Evolutionary conservation across 129 eudicot species (phyloP), one percentile per base, ranked within the genome.

Genomic region (Chrysanthemum makinoi): DNA sequence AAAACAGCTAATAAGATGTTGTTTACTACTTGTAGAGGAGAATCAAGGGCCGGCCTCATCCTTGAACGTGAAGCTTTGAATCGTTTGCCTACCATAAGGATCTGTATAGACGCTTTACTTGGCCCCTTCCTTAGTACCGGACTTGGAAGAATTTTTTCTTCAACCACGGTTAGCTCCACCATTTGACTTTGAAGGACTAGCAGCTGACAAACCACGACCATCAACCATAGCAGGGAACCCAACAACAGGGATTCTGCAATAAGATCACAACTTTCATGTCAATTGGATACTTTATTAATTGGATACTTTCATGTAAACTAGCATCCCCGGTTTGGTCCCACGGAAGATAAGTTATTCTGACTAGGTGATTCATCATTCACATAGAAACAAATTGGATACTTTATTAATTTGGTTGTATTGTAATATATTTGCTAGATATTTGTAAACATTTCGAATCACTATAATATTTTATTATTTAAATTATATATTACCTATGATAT

Each of bases 191-290:
- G 87, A 56, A 80, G 89, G 70, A 87, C 79, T 26, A 87, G 68
- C 68, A 18, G 77, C 85, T 83, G 95, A 80, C 83, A 79, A 22
- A 86, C 84, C 83, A 77, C 83, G 88, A 81, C 88, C 89, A 86
- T 84, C 78, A 90, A 86, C 89, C 97, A 88, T 80, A 94, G 97
- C 97, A 94, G 96, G 97, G 99, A 94, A 94, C 93, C 99, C 94
- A 94, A 86, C 98, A 94, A 93, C 98, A 94, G 97, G 96, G 90
- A 84, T 94, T 94, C 99, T 94, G 84, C 75, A 79, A 22, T 13
- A 35, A 50, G 15, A 64, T 62, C 65, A 53, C 16, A 54, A 15
- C 3, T 35, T 55, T 55, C 43, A 53, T 17, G 8, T 26, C 49
- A n/a, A 26, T 26, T 26, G 28, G 20, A 20, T 20, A 20, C 20